A percentile compares a stretch with the other conserved stretches of the same genome.
Conservation (phyloP, 2,329 filamentous ascomycete genomes). For the Dothiorella sarmentorum region DNA sequence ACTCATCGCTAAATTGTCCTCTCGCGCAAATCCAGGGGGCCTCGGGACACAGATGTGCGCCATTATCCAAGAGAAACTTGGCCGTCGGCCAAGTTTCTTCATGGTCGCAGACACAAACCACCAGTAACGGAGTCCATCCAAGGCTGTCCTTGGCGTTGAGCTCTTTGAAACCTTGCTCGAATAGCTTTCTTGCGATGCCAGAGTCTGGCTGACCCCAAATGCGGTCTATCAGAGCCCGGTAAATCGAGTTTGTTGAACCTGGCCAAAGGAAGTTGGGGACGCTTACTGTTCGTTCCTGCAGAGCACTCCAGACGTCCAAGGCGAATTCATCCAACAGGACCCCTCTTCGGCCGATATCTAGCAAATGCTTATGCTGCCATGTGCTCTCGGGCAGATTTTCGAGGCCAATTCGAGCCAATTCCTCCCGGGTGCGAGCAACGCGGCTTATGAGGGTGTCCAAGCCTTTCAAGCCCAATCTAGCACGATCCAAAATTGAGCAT, state of each 20-base stretch:
- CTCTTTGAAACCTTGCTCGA: not conserved
- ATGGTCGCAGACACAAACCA: not conserved
- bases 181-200: not conserved
- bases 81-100: not conserved
- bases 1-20: accelerated
- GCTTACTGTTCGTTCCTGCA: not conserved
- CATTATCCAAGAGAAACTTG: not conserved
- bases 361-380: not conserved
- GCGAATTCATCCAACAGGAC: not conserved
- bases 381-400: not conserved
- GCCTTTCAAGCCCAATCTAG: not conserved
- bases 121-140: not conserved
- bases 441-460: not conserved
- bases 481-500: not conserved
- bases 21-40: not conserved
- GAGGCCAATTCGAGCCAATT: not conserved
- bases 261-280: not conserved
- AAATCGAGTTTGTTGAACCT: not conserved
- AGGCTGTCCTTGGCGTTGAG: not conserved
- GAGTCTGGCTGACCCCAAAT: too few species aligned
- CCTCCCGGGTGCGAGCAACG: not conserved
- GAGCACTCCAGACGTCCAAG: not conserved
- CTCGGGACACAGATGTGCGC: not conserved
- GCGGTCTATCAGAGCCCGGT: too few species aligned
- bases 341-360: not conserved